Base-by-base conservation (phyloP, 495 filamentous ascomycete species). In the Hypomontagnella submonticulosa region DNA sequence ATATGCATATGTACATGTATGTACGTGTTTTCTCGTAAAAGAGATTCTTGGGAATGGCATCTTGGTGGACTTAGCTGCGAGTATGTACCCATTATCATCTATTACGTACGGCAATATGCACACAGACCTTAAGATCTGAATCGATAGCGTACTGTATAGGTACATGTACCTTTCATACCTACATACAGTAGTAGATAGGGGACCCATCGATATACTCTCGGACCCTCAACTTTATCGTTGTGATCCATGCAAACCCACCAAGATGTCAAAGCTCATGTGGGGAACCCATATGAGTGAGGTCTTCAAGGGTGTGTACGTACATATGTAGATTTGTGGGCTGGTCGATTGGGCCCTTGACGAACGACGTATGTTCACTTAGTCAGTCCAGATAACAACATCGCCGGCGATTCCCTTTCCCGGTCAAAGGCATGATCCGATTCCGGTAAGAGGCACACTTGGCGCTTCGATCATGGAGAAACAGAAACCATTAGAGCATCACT, bases 371-470 rank as follows among this genome's bases (percentile, higher is more conserved):
- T 58, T 33, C 16, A 15, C 23, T 40, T 32, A 52, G 16, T 30
- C 13, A 18, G 33, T 49, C 44, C 33, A 41, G 47, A 60, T 27
- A 16, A 61, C 38, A 16, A 61, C 33, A 12, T 42, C 47, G 57
- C 11, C 38, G 38, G 56, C 20, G 33, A 5, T 51, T 36, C 23
- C 23, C 18, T 51, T 52, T 20, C 37, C 57, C 47, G 57, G 47
- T 61, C 16, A 44, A 52, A 61, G 57, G 40, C 47, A 44, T 61
- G 47, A 61, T 52, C 16, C 27, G 48, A 46, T 46, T 46, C 9
- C 32, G 18, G 36, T 27, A 37, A 44, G 46, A 13, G 18, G 27
- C 27, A 4, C 7, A 27, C 57, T 61, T 46, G 30, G 57, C 48
- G 16, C 16, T 52, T 43, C 1, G 15, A 15, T 0, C 30, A 8